Conservation (phyloP, 2,329 filamentous ascomycete species). For the Calonectria pseudoreteaudii region DNA sequence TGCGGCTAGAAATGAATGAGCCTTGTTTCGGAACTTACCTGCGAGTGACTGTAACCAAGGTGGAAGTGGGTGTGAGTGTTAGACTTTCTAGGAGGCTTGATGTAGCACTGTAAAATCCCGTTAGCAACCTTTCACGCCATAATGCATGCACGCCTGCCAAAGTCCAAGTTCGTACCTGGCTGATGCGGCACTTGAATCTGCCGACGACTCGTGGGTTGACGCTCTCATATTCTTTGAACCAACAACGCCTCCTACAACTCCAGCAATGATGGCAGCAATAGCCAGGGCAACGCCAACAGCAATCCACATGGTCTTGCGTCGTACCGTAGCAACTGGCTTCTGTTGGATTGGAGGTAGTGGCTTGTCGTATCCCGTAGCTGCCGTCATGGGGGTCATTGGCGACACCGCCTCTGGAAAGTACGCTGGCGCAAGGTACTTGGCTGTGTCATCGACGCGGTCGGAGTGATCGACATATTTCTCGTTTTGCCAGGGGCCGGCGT, state of each 20-base stretch:
- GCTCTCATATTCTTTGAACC: background rate
- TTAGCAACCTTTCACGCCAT: background rate
- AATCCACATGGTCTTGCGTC: background rate
- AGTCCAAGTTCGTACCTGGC: background rate
- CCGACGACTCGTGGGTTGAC: background rate
- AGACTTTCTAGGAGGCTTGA: background rate
- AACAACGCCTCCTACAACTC: background rate
- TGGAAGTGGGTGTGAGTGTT: background rate
- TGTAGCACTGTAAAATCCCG: background rate
- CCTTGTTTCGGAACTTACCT: background rate
- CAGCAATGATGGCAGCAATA: background rate
- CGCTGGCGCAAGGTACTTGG: background rate
- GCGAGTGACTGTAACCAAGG: background rate
- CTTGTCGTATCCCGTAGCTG: background rate
- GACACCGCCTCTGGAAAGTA: background rate
- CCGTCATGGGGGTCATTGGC: background rate
- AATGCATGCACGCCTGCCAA: background rate
- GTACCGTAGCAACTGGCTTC: background rate
- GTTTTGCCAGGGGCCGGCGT: background rate
- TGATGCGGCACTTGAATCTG: background rate
- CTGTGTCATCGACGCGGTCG: background rate
- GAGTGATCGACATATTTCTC: background rate
- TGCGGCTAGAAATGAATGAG: background rate
- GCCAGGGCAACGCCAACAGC: background rate
- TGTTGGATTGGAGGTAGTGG: background rate